These are phyloP conservation scores for Avena atlantica DNA, from an alignment of 176 grass and related monocot genomes.

Conservation along the genomic window DNA sequence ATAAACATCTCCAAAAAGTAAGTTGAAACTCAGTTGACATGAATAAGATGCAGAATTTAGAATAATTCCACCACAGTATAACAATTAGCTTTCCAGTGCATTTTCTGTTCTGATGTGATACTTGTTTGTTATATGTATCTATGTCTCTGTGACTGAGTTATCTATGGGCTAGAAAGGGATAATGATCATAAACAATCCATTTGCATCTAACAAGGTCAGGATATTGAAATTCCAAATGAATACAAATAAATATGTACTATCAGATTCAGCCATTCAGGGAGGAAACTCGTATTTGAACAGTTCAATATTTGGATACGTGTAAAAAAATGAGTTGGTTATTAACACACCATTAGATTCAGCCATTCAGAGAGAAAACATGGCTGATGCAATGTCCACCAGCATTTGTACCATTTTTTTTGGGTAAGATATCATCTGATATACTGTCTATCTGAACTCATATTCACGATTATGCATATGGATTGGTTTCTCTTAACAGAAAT, in stretches of 20 bases:
- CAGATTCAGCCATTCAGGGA: not conserved
- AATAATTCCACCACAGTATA: not conserved
- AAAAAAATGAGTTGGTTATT: conserved; percentile 1
- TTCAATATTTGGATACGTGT: conserved; percentile 9
- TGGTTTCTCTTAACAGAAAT: not conserved
- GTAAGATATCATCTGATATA: conserved; percentile 13
- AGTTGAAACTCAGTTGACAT: not conserved
- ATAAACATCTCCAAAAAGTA: conserved; percentile 20
- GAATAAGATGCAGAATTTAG: conserved; percentile 15
- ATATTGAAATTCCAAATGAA: not conserved
- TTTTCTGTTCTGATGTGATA: conserved; percentile 7
- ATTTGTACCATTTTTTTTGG: conserved; percentile 12
- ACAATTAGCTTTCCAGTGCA: not conserved
- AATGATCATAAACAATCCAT: not conserved
- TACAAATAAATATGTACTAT: not conserved
- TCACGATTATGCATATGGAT: not conserved
- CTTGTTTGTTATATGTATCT: not conserved
- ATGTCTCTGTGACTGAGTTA: not conserved
- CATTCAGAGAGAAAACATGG: not conserved
- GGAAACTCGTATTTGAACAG: conserved; percentile 2
- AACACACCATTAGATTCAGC: not conserved
- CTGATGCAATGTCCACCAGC: conserved; percentile 18
- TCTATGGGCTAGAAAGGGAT: conserved; percentile 16
- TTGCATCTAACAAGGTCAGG: too few relatives aligned
- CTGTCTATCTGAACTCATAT: conserved; percentile 1